Conservation (phyloP, 2,329 filamentous ascomycete species). For the Aspergillus carbonarius region DNA sequence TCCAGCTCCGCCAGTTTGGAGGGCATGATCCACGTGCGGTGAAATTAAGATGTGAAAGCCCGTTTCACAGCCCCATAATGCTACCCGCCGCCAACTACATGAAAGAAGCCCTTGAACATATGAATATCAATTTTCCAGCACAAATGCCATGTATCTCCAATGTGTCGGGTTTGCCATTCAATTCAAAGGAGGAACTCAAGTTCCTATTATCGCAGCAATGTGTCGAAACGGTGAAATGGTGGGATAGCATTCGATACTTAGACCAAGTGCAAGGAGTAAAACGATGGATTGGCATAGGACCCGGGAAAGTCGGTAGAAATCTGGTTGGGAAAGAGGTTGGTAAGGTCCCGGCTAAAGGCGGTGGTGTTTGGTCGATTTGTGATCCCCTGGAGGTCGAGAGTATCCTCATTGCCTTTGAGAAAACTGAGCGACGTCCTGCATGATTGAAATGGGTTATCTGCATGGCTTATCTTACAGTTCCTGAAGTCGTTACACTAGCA, state of each 20-base stretch:
- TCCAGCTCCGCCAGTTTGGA: conserved; percentile 82
- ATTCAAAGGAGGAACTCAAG: conserved; percentile 70
- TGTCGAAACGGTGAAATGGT: conserved; percentile 92
- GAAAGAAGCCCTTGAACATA: conserved; percentile 63
- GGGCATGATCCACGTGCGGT: conserved; percentile 90
- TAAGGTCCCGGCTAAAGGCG: conserved; percentile 76
- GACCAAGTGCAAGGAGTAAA: conserved; percentile 79
- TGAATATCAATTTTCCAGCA: conserved; percentile 71
- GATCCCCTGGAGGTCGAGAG: conserved; percentile 75
- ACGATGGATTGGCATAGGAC: conserved; percentile 88
- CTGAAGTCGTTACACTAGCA: not conserved
- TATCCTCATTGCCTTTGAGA: conserved; percentile 63
- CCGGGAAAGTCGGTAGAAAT: conserved; percentile 89
- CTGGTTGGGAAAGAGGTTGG: conserved; percentile 94
- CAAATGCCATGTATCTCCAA: conserved; percentile 79
- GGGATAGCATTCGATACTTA: conserved; percentile 86
- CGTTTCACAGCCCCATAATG: conserved; percentile 93
- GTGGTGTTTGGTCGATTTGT: conserved; percentile 89
- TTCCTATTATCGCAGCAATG: conserved; percentile 77
- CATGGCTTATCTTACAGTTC: not conserved
- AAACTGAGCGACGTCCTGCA: conserved; percentile 49
- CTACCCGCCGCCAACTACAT: conserved; percentile 75
- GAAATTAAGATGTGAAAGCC: conserved; percentile 78
- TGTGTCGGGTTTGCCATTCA: conserved; percentile 76
- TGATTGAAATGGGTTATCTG: conserved; percentile 20